Conservation (phyloP, 83 land plant genomes). For the Picea abies region DNA sequence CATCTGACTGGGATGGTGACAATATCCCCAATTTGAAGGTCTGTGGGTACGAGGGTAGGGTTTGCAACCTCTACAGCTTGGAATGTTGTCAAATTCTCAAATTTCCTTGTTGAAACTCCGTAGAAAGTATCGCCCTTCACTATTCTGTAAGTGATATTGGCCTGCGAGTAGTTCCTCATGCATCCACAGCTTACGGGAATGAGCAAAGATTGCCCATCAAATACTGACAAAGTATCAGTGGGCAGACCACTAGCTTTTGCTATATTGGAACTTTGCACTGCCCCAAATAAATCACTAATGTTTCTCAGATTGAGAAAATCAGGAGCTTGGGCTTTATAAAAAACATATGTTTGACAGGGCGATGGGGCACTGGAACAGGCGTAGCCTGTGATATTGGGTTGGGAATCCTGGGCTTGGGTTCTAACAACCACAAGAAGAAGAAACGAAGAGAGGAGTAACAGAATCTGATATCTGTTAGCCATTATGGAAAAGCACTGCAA, state of each 20-base stretch:
- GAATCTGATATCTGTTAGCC: no score
- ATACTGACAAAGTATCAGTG: conserved; percentile 21
- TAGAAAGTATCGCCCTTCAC: conserved; percentile 35
- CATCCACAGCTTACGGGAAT: conserved; percentile 45
- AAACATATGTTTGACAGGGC: no score
- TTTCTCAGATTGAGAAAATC: conserved; percentile 15
- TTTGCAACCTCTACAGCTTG: conserved; percentile 30
- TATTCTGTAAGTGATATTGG: conserved; percentile 37
- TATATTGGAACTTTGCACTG: conserved; percentile 17
- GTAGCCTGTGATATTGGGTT: not conserved
- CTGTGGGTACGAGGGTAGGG: conserved; percentile 25
- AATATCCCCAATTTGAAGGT: conserved; percentile 15
- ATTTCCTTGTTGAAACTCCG: conserved; percentile 21
- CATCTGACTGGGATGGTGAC: conserved; percentile 39
- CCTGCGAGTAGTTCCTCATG: conserved; percentile 34
- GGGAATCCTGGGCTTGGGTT: no score
- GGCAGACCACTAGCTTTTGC: conserved; percentile 24
- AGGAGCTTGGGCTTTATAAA: conserved; percentile 25
- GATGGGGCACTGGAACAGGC: not conserved
- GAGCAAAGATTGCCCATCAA: conserved; percentile 35
- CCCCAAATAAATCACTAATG: conserved; percentile 38
- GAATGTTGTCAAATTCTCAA: conserved; percentile 41
- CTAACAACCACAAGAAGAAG: no score
- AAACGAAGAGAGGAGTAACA: no score
- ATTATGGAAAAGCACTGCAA: no score